Base-by-base conservation (phyloP, 345 rosid species). In the Moricandia moricandioides region DNA sequence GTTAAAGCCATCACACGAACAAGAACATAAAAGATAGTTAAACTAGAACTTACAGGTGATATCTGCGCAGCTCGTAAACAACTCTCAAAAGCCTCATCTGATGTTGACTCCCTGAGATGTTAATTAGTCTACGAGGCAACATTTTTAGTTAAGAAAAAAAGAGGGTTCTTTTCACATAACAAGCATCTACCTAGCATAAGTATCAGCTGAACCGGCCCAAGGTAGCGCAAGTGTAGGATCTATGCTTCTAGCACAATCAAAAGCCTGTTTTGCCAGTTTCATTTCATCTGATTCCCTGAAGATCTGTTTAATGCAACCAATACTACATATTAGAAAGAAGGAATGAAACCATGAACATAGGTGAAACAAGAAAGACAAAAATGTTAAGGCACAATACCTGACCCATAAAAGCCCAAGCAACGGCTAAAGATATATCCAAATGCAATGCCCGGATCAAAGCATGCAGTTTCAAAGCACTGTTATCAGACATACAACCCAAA, bases 201-300 rank as follows among this genome's bases (percentile, higher is more conserved):
- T 58, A 84, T 90, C 97, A 76, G 96, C 97, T 69, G 99, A 85
- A 83, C 97, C 99, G 10, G 97, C 97, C 99, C 99, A 95, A 61
- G 97, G 97, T 70, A 92, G 82, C 27, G 97, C 90, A 80, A 95
- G 91, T 8, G 92, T 90, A 82, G 99, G 97, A 86, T 95, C 97
- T 76, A 92, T 84, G 74, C 99, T 92, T 88, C 99, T 90, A 70
- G 97, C 93, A 83, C 80, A 86, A 76, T 95, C 97, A 83, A 92
- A 90, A 81, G 97, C 97, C 80, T 85, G 88, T 73, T 85, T 90
- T 69, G 97, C 93, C 75, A 95, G 65, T 76, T 81, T 86, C 84
- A 80, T 85, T 72, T 92, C 84, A 66, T 79, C 81, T 35, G 80
- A 86, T 78, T 86, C 85, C 79, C 96, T 83, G 77, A 86, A 92